Evolutionary conservation across 2,329 filamentous ascomycete genomes (phyloP).

Genomic region (Myriosclerotinia curreyana): DNA sequence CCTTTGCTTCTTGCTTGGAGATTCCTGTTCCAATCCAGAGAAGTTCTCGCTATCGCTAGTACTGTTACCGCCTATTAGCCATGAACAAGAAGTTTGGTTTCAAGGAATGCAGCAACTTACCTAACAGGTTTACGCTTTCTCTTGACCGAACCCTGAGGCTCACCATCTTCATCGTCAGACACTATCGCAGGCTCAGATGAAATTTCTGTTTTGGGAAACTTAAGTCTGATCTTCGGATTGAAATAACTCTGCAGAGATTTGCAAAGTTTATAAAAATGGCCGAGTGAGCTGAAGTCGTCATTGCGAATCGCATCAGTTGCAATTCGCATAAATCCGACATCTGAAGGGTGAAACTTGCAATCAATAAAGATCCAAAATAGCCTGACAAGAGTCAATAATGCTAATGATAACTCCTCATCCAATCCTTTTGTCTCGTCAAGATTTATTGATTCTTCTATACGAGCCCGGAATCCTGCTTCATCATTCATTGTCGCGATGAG

Average conservation of each 20-base stretch:
- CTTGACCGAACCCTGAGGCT: conserved; percentile 43
- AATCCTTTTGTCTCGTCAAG: conserved; percentile 24
- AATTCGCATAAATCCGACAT: conserved; percentile 3
- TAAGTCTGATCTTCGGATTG: conserved; percentile 12
- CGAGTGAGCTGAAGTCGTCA: conserved; percentile 1
- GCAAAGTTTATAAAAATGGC: conserved; percentile 8
- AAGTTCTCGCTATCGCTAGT: conserved; percentile 4
- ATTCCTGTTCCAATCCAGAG: conserved; percentile 8
- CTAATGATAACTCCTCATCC: conserved; percentile 20
- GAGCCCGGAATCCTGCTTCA: conserved; percentile 16
- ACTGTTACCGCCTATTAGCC: neutral
- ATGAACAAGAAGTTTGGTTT: neutral
- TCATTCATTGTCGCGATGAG: conserved; percentile 19
- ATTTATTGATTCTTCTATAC: conserved; percentile 11
- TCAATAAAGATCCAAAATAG: conserved; percentile 39
- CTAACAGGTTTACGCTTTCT: conserved; percentile 33
- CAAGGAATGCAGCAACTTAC: conserved; percentile 23
- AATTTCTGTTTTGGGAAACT: neutral
- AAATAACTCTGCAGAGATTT: conserved; percentile 15
- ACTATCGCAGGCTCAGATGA: neutral
- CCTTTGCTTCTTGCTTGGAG: conserved; percentile 38
- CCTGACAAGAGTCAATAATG: conserved; percentile 28
- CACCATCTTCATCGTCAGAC: conserved; percentile 26
- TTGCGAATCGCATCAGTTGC: neutral
- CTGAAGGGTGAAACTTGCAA: conserved; percentile 28